Conservation (phyloP, 768 basidiomycete genomes). For the Hypsizygus marmoreus region DNA sequence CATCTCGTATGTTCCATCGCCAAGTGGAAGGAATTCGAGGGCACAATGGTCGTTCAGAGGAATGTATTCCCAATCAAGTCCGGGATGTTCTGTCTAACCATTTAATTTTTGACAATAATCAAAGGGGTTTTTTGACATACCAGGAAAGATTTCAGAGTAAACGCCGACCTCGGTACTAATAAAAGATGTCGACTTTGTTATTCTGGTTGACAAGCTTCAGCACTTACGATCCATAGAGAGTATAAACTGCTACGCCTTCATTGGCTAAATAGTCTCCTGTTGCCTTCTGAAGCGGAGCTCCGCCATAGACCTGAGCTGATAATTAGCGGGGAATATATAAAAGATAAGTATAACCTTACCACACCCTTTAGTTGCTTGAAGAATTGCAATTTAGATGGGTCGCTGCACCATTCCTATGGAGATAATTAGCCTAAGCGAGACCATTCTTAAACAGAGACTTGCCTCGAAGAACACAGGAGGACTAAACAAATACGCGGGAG, state of each 20-base stretch:
- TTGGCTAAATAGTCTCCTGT: slow-evolving; percentile 20
- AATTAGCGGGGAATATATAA: not conserved
- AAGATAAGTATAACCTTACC: slow-evolving; percentile 6
- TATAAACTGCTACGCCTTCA: slow-evolving; percentile 22
- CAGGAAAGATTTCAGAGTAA: slow-evolving; percentile 9
- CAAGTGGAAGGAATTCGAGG: slow-evolving; percentile 4
- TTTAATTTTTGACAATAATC: not conserved
- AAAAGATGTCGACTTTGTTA: not conserved
- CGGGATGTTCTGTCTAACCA: slow-evolving; percentile 9
- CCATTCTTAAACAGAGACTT: not conserved
- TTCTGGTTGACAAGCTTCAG: not conserved
- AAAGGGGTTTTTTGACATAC: slow-evolving; percentile 1
- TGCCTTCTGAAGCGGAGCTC: slow-evolving; percentile 26
- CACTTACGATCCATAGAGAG: slow-evolving; percentile 39
- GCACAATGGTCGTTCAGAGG: slow-evolving; percentile 2
- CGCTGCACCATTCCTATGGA: slow-evolving; percentile 23
- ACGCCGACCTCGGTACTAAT: slow-evolving; percentile 23
- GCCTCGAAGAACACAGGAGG: slow-evolving; percentile 26
- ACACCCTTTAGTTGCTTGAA: slow-evolving; percentile 20
- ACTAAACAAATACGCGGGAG: slow-evolving; percentile 12
- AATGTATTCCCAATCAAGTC: slow-evolving; percentile 8
- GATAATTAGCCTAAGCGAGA: not conserved
- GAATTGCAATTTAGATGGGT: slow-evolving; percentile 14
- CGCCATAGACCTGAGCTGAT: slow-evolving; percentile 22
- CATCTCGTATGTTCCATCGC: slow-evolving; percentile 10